These are phyloP conservation scores for Plasmodium falciparum DNA, from an alignment of 169 alveolate genomes.

Conservation along the genomic window DNA sequence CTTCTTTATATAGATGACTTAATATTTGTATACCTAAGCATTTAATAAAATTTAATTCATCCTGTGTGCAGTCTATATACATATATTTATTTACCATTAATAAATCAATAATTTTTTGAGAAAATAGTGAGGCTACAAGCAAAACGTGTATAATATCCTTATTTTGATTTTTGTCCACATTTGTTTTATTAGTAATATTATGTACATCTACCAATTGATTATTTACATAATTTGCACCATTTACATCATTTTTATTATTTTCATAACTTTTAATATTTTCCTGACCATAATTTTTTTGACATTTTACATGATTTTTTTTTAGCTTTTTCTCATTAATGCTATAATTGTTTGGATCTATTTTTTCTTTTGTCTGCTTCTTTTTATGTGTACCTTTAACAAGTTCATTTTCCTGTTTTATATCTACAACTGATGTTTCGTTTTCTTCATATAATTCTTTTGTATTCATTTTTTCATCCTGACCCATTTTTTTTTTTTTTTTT, in stretches of 20 bases:
- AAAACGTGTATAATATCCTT: constrained; percentile 61
- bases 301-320: not conserved
- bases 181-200: not conserved
- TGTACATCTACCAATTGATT: not conserved
- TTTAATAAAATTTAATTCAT: constrained; percentile 50
- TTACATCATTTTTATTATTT: not conserved
- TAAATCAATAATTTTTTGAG: constrained; percentile 38
- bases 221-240: not conserved
- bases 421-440: no score
- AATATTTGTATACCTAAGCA: constrained; percentile 56
- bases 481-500: not conserved
- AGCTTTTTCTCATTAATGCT: not conserved
- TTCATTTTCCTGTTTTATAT: no score
- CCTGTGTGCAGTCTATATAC: constrained; percentile 58
- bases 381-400: no score
- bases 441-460: not conserved
- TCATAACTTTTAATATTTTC: constrained; percentile 2
- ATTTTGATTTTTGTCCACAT: constrained; percentile 2
- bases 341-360: not conserved
- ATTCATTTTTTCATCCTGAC: not conserved
- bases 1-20: constrained; percentile 52
- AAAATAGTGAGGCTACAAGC: constrained; percentile 38
- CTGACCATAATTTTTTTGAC: not conserved
- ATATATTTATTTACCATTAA: constrained; percentile 32
- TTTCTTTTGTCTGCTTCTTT: not conserved